Evolutionary conservation across 139 green algal species (phyloP).

Genomic region (Dunaliella primolecta): DNA sequence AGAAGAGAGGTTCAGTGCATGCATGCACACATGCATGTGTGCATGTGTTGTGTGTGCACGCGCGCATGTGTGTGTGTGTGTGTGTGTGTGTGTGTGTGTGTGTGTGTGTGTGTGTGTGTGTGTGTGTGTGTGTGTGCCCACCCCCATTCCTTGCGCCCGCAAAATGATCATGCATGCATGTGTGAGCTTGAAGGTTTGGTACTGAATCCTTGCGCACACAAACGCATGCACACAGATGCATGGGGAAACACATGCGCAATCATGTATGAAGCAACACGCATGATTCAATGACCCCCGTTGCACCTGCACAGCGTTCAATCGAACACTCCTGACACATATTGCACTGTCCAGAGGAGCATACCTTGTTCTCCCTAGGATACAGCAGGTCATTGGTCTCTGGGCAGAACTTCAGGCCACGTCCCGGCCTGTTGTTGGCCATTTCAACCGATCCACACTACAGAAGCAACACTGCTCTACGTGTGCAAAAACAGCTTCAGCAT

Average conservation of each 20-base stretch:
- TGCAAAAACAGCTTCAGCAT: too few relatives aligned
- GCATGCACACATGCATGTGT: neutral
- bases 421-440: neutral
- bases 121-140: neutral
- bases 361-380: constrained; percentile 74
- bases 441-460: too few relatives aligned
- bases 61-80: neutral
- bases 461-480: too few relatives aligned
- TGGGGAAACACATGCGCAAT: neutral
- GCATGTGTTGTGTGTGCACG: neutral
- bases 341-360: neutral
- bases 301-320: neutral
- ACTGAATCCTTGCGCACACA: neutral
- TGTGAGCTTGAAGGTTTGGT: too few relatives aligned
- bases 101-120: neutral
- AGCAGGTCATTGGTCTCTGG: constrained; percentile 86
- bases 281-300: neutral
- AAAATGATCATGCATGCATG: too few relatives aligned
- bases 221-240: too few relatives aligned
- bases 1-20: too few relatives aligned
- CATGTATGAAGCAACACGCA: too few relatives aligned
- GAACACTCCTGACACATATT: neutral
- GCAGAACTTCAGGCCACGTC: constrained; percentile 71
- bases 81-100: neutral
- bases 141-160: too few relatives aligned